phyloP scores from a whole-genome alignment of 331 rosid species.

The Telfairia occidentalis region DNA sequence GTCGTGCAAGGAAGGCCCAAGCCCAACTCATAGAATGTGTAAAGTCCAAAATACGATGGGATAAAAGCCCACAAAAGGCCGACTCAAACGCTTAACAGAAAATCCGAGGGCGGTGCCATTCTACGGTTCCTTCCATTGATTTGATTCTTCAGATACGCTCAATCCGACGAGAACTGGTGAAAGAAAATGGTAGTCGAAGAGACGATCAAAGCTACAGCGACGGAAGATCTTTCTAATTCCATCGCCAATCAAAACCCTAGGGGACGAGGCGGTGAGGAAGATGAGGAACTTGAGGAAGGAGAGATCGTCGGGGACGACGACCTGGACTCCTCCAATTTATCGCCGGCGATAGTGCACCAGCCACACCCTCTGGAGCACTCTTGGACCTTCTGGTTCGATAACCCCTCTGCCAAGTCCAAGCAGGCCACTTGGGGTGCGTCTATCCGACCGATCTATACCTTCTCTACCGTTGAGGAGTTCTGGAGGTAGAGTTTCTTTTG shows the following conservation, averaged over 20 bases:
- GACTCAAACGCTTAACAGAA: neutral
- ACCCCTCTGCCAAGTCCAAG: slow-evolving; percentile 40
- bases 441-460: slow-evolving; percentile 61
- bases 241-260: slow-evolving; percentile 25
- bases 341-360: slow-evolving; percentile 23
- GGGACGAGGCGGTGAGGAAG: slow-evolving; percentile 21
- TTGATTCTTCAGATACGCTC: neutral
- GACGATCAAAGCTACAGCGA: slow-evolving; percentile 22
- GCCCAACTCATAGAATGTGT: neutral
- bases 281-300: slow-evolving; percentile 56
- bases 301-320: slow-evolving; percentile 59
- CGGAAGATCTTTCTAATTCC: slow-evolving; percentile 26
- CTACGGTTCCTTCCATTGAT: neutral
- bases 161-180: neutral
- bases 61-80: neutral
- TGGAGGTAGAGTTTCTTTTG: slow-evolving; percentile 44
- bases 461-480: slow-evolving; percentile 71
- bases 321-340: slow-evolving; percentile 29
- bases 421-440: slow-evolving; percentile 68
- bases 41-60: neutral
- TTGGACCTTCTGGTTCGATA: slow-evolving; percentile 97
- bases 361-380: slow-evolving; percentile 68
- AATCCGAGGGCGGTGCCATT: neutral
- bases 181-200: slow-evolving; percentile 46
- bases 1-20: neutral